Base-by-base conservation (phyloP, 805 yeast species). In the Myxozyma melibiosi region DNA sequence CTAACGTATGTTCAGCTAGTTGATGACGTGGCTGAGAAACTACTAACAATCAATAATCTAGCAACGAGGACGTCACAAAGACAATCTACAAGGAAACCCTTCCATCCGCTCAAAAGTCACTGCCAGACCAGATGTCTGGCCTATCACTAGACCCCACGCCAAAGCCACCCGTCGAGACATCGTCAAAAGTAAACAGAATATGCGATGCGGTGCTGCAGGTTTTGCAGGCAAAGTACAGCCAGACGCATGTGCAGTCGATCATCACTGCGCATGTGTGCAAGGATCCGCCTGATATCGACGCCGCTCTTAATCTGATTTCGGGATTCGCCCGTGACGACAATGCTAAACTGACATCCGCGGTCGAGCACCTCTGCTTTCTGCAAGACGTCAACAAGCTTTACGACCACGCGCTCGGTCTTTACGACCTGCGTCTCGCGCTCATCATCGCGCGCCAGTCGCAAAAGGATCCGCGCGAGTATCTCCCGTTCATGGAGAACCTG, bases 391-490 rank as follows among this genome's bases (percentile, higher is more conserved):
- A 90, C 68, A 76, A 81, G 58, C 78, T 94, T 20, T 94, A 92
- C 72, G 79, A 84, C 46, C 84, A 85, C 18, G 87, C 97, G 0
- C 78, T 94, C 56, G 86, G 95, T 1, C 74, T 87, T 20, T 94
- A 94, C 67, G 86, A 94, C 69, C 84, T 94, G 40, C 84, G 84
- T 55, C 75, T 92, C 66, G 82, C 98, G 0, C 78, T 94, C 55
- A 78, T 80, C 11, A 84, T 94, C 57, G 99, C 99, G 0, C 98
- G 95, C 70, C 94, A 90, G 68, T 90, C 97, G 0, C 98, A 92
- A 72, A 91, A 86, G 78, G 99, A 94, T 74, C 99, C 99, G 24
- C 90, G 91, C 67, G 99, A 94, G 72, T 94, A 94, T 66, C 75
- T 94, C 51, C 97, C 99, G 50, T 94, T 94, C 71, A 78, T 94